A percentile compares a stretch with the other conserved stretches of the same genome.
Evolutionary conservation across 768 basidiomycete genomes (phyloP).

Genomic region (Symmetrospora coprosmae): DNA sequence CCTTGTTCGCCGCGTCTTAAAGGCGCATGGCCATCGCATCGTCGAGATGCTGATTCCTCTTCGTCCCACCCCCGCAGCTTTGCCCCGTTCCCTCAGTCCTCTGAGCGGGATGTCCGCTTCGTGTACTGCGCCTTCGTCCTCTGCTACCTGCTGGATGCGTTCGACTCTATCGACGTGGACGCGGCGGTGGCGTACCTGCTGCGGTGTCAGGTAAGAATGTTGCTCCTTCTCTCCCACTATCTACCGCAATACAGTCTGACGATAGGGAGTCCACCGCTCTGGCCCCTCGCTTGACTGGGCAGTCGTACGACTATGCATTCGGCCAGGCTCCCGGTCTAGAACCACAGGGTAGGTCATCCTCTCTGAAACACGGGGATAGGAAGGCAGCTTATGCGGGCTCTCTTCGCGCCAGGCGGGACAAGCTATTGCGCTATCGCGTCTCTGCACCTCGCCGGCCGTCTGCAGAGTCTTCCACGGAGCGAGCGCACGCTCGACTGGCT

Average conservation of each 20-base stretch:
- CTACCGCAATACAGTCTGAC: no score
- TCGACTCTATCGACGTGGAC: conserved; percentile 55
- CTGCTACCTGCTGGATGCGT: conserved; percentile 61
- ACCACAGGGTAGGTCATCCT: conserved; percentile 54
- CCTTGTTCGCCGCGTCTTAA: not conserved
- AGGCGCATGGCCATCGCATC: not conserved
- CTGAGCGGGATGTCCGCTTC: conserved; percentile 49
- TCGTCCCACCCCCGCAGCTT: conserved; percentile 32
- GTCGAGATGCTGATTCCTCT: not conserved
- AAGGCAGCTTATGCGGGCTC: not conserved
- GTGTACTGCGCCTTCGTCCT: conserved; percentile 78
- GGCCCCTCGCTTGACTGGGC: conserved; percentile 1
- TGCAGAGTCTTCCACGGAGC: conserved; percentile 38
- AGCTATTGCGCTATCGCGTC: conserved; percentile 83
- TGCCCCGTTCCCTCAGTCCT: conserved; percentile 31
- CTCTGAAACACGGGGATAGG: not conserved
- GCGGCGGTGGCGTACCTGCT: conserved; percentile 52
- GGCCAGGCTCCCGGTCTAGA: conserved; percentile 68
- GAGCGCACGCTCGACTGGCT: conserved; percentile 60
- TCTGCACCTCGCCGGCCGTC: conserved; percentile 45
- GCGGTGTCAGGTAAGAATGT: conserved; percentile 51
- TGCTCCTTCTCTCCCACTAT: not conserved
- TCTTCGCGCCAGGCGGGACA: conserved; percentile 57
- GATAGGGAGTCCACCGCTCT: no score
- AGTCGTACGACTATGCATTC: conserved; percentile 90